Evolutionary conservation across 148 eudicot genomes (phyloP).

Genomic region (Camellia granthamiana): DNA sequence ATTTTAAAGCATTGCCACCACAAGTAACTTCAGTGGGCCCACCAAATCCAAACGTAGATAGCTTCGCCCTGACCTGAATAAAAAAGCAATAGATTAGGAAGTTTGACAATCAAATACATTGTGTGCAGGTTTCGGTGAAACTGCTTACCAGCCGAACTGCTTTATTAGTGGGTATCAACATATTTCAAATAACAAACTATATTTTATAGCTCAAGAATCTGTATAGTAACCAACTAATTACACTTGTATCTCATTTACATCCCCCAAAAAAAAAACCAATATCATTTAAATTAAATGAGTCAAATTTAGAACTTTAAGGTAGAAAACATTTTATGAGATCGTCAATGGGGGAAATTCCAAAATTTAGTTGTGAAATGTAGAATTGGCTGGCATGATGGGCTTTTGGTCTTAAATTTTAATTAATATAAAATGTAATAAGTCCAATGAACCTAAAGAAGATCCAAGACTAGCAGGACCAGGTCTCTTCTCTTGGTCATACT

Average conservation of each 20-base stretch:
- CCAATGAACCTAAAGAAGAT: not conserved
- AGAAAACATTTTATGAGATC: not conserved
- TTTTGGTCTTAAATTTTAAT: not conserved
- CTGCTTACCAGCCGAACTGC: not conserved
- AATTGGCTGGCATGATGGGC: not conserved
- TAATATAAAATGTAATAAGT: no score
- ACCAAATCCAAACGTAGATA: conserved; percentile 74
- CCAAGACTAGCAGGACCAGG: not conserved
- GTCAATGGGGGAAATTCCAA: not conserved
- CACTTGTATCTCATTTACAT: not conserved
- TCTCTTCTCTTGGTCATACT: not conserved
- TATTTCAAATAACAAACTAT: not conserved
- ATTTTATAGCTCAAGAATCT: not conserved
- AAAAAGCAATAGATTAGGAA: conserved; percentile 17
- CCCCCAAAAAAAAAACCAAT: not conserved
- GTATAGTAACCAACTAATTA: not conserved
- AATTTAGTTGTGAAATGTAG: not conserved
- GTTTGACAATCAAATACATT: not conserved
- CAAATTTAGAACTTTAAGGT: not conserved
- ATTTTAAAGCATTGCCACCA: conserved; percentile 98
- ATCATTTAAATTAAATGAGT: not conserved
- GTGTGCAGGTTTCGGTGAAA: not conserved
- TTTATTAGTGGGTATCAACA: not conserved
- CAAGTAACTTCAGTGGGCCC: conserved; percentile 93
- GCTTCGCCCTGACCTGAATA: conserved; percentile 71